Base-by-base conservation (phyloP, 257 asterid species). In the Solanum sitiens region DNA sequence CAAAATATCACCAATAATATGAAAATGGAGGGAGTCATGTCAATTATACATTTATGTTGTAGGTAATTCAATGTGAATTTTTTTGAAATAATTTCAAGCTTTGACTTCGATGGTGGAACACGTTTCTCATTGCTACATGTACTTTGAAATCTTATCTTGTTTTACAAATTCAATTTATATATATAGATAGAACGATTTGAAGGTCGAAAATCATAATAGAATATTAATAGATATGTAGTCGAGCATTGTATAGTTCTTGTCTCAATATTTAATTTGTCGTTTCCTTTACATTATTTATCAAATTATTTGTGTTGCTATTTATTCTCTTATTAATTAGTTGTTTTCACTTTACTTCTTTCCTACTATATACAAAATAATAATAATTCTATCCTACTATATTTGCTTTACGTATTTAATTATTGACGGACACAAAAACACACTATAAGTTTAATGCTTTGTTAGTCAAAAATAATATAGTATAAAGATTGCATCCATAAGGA, bases 211-310 rank as follows among this genome's bases (percentile, higher is more conserved):
- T n/a, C 11, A n/a, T 2, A 6, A 13, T 25, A 65, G 4, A 65
- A 0, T n/a, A 65, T 65, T 65, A n/a, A 0, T 5, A 65, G 2
- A 7, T 65, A n/a, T 4, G 8, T n/a, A 11, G 2, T n/a, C 0
- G 4, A 65, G 8, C 1, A 23, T 10, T 23, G 32, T 23, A 7
- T 23, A 63, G 15, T n/a, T 63, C 2, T 59, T 59, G 12, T 8
- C 25, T 23, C 71, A 10, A n/a, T 23, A 63, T 63, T 16, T 53
- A 53, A 53, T 53, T 23, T 63, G 14, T 63, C 23, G 15, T 23
- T 63, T 63, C 0, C 7, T 23, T 63, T 10, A 25, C 15, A 23
- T 23, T 11, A 61, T 65, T n/a, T 65, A n/a, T 23, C 15, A 63
- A n/a, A 63, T 63, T n/a, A 63, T 63, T n/a, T n/a, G 18, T 2